A percentile compares a stretch with the other conserved stretches of the same genome.
phyloP scores from a whole-genome alignment of 441 rosid species.

The Corymbia citriodora region DNA sequence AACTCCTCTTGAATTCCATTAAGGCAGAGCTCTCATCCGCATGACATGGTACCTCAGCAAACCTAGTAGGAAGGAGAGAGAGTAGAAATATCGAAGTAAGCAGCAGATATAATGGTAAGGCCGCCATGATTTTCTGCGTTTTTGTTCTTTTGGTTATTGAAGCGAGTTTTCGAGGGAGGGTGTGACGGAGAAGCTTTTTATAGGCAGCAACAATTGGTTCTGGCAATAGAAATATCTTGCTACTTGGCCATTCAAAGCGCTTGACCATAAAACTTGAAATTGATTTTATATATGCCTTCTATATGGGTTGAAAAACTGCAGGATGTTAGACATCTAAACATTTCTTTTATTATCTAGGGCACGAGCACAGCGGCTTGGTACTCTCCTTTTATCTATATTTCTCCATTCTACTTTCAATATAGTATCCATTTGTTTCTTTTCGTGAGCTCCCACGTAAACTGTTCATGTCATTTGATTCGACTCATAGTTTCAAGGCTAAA shows the following conservation, averaged over 20 bases:
- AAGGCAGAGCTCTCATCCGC: constrained; percentile 16
- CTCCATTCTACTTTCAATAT: too few species aligned
- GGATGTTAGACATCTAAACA: background rate
- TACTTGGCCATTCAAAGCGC: background rate
- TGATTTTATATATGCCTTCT: background rate
- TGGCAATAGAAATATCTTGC: background rate
- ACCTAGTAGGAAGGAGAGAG: background rate
- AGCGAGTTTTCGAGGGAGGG: background rate
- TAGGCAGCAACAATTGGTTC: background rate
- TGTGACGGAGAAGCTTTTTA: background rate
- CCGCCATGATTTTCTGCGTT: background rate
- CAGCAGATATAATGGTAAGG: background rate
- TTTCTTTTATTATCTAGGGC: too few species aligned
- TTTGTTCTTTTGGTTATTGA: background rate
- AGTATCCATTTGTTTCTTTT: too few species aligned
- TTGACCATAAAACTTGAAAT: background rate
- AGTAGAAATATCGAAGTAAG: background rate
- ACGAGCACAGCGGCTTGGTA: too few species aligned
- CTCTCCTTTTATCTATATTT: too few species aligned
- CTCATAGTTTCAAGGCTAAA: background rate
- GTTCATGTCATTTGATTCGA: background rate
- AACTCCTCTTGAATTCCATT: constrained; percentile 22
- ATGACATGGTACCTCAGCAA: background rate
- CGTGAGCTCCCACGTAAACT: background rate
- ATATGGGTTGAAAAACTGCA: background rate